These are phyloP conservation scores for Sarcodon aspratus DNA, from an alignment of 768 basidiomycete species.

Conservation along the genomic window DNA sequence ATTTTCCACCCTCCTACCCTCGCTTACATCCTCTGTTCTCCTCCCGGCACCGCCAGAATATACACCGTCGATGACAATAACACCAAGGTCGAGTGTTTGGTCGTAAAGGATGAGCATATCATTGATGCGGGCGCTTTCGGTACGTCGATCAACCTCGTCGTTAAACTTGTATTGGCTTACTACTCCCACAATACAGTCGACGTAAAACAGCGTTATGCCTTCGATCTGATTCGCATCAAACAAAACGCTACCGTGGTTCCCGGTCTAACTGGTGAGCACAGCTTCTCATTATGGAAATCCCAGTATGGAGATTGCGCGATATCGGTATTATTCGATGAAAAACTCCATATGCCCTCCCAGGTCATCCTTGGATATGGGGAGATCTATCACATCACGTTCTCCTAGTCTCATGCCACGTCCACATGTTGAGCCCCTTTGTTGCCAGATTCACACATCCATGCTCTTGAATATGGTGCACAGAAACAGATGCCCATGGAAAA, in stretches of 20 bases:
- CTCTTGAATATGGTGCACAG: constrained; percentile 67
- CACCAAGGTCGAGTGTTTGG: constrained; percentile 48
- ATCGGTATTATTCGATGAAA: background rate
- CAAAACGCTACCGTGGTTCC: constrained; percentile 56
- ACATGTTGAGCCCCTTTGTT: background rate
- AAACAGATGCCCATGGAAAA: constrained; percentile 55
- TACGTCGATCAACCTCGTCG: constrained; percentile 19
- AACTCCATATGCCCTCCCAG: too few relatives aligned
- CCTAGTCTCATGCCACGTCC: constrained; percentile 3
- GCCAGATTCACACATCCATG: constrained; percentile 72
- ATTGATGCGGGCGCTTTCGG: constrained; percentile 43
- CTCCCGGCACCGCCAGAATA: constrained; percentile 29
- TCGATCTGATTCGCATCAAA: constrained; percentile 24
- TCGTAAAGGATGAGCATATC: constrained; percentile 40
- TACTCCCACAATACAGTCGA: constrained; percentile 29
- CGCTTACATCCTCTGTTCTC: constrained; percentile 55
- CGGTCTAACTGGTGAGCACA: constrained; percentile 52
- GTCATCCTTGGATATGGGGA: background rate
- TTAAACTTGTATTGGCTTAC: background rate
- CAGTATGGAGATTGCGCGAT: background rate
- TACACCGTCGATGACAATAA: constrained; percentile 57
- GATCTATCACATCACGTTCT: constrained; percentile 3
- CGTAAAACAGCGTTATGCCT: constrained; percentile 27
- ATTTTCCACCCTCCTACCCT: constrained; percentile 2
- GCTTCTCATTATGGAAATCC: background rate